phyloP scores from a whole-genome alignment of 768 basidiomycete species.

The Rubroboletus pulcherrimus region DNA sequence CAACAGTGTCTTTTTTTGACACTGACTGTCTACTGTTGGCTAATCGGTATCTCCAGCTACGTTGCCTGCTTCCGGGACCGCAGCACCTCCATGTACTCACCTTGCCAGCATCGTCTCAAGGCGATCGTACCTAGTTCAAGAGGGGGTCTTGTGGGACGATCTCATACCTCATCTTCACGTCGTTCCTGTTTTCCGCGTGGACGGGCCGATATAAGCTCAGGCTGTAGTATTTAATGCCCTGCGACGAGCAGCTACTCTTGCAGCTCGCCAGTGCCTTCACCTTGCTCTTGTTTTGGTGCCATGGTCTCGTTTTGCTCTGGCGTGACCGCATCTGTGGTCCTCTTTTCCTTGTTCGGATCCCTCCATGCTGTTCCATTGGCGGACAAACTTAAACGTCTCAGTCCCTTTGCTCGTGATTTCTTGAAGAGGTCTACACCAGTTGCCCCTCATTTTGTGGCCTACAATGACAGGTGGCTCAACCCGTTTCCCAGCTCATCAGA shows the following conservation, averaged over 20 bases:
- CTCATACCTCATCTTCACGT: neutral
- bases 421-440: conserved; percentile 30
- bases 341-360: conserved; percentile 8
- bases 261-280: neutral
- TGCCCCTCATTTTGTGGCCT: conserved; percentile 47
- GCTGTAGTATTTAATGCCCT: conserved; percentile 18
- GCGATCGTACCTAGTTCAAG: neutral
- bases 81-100: neutral
- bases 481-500: conserved; percentile 43
- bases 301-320: conserved; percentile 16
- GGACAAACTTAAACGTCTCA: conserved; percentile 24
- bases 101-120: neutral
- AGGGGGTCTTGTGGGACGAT: neutral
- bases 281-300: neutral
- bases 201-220: neutral
- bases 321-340: neutral
- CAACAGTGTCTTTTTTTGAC: neutral
- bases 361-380: conserved; percentile 16
- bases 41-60: neutral
- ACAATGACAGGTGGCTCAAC: conserved; percentile 40
- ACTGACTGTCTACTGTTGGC: neutral
- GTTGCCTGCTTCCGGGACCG: conserved; percentile 1
- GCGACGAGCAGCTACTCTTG: neutral
- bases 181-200: conserved; percentile 5
- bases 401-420: conserved; percentile 18